Evolutionary conservation across 2,329 filamentous ascomycete species (phyloP).

Genomic region (Talaromyces sp.): DNA sequence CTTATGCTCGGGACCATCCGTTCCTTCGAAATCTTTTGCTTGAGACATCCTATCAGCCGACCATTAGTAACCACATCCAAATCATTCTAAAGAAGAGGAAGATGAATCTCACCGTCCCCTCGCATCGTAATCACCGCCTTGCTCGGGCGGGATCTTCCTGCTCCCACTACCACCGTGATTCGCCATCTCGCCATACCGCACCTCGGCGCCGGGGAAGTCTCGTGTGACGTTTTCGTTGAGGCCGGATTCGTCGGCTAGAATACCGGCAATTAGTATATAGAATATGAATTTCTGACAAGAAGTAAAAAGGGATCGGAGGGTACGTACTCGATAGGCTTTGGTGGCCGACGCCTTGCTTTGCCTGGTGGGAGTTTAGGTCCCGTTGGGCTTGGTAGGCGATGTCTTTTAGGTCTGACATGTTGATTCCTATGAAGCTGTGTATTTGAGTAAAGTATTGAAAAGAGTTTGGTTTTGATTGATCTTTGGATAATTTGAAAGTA

Average conservation of each 20-base stretch:
- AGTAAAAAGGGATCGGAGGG: too few species aligned
- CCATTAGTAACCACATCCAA: not conserved
- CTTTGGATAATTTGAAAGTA: not conserved
- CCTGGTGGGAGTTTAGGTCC: constrained; percentile 42
- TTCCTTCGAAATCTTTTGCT: constrained; percentile 38
- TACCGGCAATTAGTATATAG: not conserved
- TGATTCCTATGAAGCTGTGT: not conserved
- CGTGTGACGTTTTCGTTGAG: constrained; percentile 41
- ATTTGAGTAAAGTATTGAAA: not conserved
- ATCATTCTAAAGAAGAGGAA: constrained; percentile 2
- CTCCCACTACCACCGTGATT: constrained; percentile 39
- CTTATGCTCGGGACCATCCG: constrained; percentile 39
- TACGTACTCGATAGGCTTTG: constrained; percentile 42
- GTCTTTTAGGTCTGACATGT: constrained; percentile 16
- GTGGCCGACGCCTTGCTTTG: constrained; percentile 40
- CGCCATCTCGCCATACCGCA: constrained; percentile 40
- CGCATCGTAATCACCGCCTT: constrained; percentile 42
- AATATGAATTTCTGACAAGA: not conserved
- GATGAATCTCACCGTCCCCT: constrained; percentile 34
- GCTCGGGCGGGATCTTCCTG: constrained; percentile 42
- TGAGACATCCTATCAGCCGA: constrained; percentile 31
- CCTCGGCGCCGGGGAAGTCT: constrained; percentile 38
- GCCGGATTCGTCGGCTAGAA: constrained; percentile 41
- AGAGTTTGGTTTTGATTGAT: not conserved
- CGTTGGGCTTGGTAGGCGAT: constrained; percentile 37